Conservation (phyloP, 352 stramenopile genomes). For the Globisporangium cystogenes region DNA sequence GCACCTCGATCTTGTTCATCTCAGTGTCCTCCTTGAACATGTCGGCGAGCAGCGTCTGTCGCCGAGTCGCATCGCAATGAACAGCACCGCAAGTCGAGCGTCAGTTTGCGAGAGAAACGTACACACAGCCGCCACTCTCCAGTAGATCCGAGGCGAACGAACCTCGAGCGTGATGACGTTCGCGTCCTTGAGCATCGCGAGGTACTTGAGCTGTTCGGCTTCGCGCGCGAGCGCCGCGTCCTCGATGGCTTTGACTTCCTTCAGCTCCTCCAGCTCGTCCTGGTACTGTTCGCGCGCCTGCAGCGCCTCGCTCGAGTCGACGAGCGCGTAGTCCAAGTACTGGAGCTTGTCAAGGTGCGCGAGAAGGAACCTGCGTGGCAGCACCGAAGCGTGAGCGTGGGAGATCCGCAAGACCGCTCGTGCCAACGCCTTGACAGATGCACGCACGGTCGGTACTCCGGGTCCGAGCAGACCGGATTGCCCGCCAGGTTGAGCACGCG, state of each 20-base stretch:
- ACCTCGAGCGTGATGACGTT: conserved; percentile 88
- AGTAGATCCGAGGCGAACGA: background rate
- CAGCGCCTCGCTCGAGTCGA: conserved; percentile 72
- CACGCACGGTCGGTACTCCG: conserved; percentile 85
- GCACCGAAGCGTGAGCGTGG: background rate
- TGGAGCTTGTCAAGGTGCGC: conserved; percentile 91
- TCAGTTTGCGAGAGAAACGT: background rate
- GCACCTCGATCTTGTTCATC: conserved; percentile 87
- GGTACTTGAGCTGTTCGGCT: conserved; percentile 70
- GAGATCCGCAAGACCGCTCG: background rate
- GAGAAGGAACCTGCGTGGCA: conserved; percentile 68
- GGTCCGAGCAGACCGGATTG: conserved; percentile 90
- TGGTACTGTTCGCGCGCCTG: conserved; percentile 90
- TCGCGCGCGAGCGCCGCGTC: conserved; percentile 73
- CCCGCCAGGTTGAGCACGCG: conserved; percentile 89
- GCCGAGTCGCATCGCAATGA: too few relatives aligned
- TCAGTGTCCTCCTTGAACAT: conserved; percentile 93
- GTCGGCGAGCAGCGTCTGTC: conserved; percentile 81
- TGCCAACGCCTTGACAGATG: background rate
- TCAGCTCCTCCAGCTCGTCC: conserved; percentile 76
- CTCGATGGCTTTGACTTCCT: conserved; percentile 84
- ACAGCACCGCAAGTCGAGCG: background rate
- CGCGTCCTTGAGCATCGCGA: conserved; percentile 72
- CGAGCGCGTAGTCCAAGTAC: conserved; percentile 91
- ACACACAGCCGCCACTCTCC: background rate